Conservation (phyloP, 2,329 filamentous ascomycete species). For the Fusarium nurragi region DNA sequence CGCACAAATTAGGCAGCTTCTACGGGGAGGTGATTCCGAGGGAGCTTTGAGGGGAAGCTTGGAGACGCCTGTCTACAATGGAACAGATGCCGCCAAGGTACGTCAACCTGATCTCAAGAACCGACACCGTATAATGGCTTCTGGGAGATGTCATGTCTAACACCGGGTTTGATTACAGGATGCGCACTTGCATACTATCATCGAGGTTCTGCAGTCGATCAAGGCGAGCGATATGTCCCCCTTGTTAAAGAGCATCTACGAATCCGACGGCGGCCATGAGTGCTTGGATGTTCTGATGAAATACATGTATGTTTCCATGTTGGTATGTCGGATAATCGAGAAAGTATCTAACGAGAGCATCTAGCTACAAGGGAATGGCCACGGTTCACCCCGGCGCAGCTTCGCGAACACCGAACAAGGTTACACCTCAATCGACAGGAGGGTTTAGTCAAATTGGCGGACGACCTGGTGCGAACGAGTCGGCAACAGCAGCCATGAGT, state of each 20-base stretch:
- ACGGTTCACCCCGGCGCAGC: conserved; percentile 53
- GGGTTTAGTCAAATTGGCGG: conserved; percentile 84
- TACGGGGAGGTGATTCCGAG: conserved; percentile 86
- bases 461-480: conserved; percentile 67
- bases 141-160: conserved; percentile 11
- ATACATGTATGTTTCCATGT: conserved; percentile 76
- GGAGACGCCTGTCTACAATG: conserved; percentile 83
- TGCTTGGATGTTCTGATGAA: conserved; percentile 95
- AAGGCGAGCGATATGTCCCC: conserved; percentile 95
- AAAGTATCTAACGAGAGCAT: conserved; percentile 18
- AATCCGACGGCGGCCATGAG: conserved; percentile 81
- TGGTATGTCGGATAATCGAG: not conserved
- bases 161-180: conserved; percentile 63
- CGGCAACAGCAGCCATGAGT: conserved; percentile 90
- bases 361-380: conserved; percentile 91
- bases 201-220: conserved; percentile 95
- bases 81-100: conserved; percentile 67
- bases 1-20: conserved; percentile 84
- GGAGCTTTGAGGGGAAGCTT: conserved; percentile 85
- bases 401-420: conserved; percentile 55
- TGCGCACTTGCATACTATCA: conserved; percentile 84
- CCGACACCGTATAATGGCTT: not conserved
- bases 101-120: not conserved
- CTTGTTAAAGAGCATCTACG: conserved; percentile 83
- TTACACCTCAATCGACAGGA: conserved; percentile 77